Base-by-base conservation (phyloP, 306 rosid species). In the Sphenostylis stenocarpa region DNA sequence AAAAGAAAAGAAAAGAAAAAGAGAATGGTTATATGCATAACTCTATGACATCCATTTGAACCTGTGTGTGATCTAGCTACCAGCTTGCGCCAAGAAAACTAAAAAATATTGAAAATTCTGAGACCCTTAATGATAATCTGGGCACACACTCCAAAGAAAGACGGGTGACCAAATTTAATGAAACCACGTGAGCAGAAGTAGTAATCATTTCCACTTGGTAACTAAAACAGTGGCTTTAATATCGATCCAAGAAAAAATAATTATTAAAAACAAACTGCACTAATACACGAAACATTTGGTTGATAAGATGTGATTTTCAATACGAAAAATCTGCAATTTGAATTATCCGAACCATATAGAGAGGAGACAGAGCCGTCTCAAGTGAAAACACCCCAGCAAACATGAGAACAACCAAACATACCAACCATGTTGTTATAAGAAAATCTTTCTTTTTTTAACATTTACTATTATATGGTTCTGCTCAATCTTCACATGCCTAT, bases 361-460 rank as follows among this genome's bases (percentile, higher is more conserved):
- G 74, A 73, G 53, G 83, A 73, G 89, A 72, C 86, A 85, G 57
- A 53, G 56, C 45, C 85, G 75, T 81, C 73, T 84, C 86, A 82
- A 34, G 23, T 60, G 43, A 49, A 65, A 69, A 24, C 81, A 66
- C 67, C 88, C 2, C 20, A 57, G 6, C 34, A 17, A 75, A 44
- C 28, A 77, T 67, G 43, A 53, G 64, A 78, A 78, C 53, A 58
- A 44, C 31, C 31, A 68, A 17, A 51, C 56, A 9, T 8, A 49
- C 5, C 26, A 51, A 8, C 26, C 26, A 19, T 51, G 19, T 2
- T n/a, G 8, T 2, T 19, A 51, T 19, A 26, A 17, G 23, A 5
- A 51, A 19, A 3, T 2, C 57, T 19, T 51, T 39, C 7, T 33
- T 33, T 33, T 2, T 3, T 39, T 39, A 39, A 38, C 9, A 0